Base-by-base conservation (phyloP, 2,329 filamentous ascomycete species). In the Pseudopyricularia javanii region DNA sequence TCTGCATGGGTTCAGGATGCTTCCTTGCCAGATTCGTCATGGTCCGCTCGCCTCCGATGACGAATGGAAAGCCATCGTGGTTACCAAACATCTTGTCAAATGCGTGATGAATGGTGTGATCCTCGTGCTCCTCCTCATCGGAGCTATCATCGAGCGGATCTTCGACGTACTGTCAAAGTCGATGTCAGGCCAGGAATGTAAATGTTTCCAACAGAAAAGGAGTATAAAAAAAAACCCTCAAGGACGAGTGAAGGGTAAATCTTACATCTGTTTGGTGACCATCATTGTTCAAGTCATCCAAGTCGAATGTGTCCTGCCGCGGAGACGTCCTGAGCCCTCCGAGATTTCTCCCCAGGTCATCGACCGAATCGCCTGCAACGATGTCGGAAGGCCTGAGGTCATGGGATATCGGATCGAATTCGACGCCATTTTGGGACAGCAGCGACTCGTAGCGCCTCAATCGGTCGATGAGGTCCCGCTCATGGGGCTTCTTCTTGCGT, bases 381-480 rank as follows among this genome's bases (percentile, higher is more conserved):
- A 47, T 60, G 54, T 70, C 66, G 40, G 62, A 63, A 55, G 69
- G 61, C 61, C 66, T 72, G 52, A 74, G 62, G 30, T 78, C 71
- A n/a, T 73, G 68, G 45, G 79, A 78, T 20, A 87, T 74, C 15
- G 82, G 75, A 50, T 88, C 80, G 58, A 89, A 87, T n/a, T 74
- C 68, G 60, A 90, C 78, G 50, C 82, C 78, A 59, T 88, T 74
- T 63, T 85, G 75, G 52, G 74, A 73, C 32, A 90, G 70, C 40
- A 90, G 68, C 7, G 68, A 64, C 66, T 90, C 86, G 59, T 89
- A 89, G 50, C 78, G 76, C 52, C 75, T 78, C 22, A 89, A 70
- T n/a, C 83, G 79, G 7, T 86, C 80, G 51, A 88, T 70, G 40
- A 90, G 70, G 54, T 86, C 83, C 61, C 78, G 78, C 66, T 90